Evolutionary conservation across 768 basidiomycete species (phyloP), one percentile per base, ranked within the genome.

Genomic region (Boletus sp.): DNA sequence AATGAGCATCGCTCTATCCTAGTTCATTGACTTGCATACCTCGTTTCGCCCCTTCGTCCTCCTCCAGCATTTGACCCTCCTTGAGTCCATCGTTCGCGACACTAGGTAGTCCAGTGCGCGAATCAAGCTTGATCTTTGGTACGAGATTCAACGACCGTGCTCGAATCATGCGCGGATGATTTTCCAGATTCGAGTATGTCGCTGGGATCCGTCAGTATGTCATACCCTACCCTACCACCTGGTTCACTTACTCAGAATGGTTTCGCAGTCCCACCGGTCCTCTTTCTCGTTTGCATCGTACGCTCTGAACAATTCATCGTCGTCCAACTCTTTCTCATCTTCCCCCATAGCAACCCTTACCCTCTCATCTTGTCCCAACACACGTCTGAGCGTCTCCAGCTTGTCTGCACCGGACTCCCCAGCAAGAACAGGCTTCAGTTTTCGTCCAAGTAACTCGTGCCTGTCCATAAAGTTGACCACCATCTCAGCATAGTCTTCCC

Each of bases 131-230:
- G 58, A 95, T 91, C 68, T 82, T 87, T 0, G 85, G 77, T 0
- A 80, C 77, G 21, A 74, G 72, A 63, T 75, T 78, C 38, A 72
- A 64, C 55, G 83, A 78, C 33, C 85, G 77, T 19, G 85, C 83
- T 25, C 83, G 81, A 54, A 99, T 94, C 32, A 97, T 74, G 9
- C 87, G 83, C 0, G 97, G 97, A 68, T 98, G 97, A 64, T 99
- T 99, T 69, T 97, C 97, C 7, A 98, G 78, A 66, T 97, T 99
- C n/a, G 93, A 88, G 67, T 94, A 95, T 10, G 95, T 98, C 9
- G 89, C 96, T 97, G 65, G 19, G 30, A 47, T 41, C 39, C n/a
- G 42, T 59, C 60, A 57, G 55, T 54, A 43, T 59, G 48, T 17
- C 44, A 13, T 27, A 40, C 32, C 27, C 2, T 32, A 41, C 19